Evolutionary conservation across 1,284 basidiomycete species (phyloP), one percentile per base, ranked within the genome.

Genomic region (Cutaneotrichosporon spelunceum): DNA sequence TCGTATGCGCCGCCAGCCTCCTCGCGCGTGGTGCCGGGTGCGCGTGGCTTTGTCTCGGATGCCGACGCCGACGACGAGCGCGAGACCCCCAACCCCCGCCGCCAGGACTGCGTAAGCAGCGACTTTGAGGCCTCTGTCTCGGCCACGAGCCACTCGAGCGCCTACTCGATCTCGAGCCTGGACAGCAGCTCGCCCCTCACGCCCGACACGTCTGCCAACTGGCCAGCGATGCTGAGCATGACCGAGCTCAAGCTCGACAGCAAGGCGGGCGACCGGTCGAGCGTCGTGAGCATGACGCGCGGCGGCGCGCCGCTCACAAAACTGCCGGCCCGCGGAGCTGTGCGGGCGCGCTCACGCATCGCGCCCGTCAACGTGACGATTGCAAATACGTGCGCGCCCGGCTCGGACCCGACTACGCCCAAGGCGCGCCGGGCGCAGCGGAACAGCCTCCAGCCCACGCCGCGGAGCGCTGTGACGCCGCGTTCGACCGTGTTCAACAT

Each of bases 21-120:
- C n/a, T n/a, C n/a, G n/a, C n/a, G n/a, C n/a, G n/a, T n/a, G n/a
- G n/a, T n/a, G n/a, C 2, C 34, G 8, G 13, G 33, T 21, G 24
- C 7, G 24, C 6, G 19, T 53, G 21, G 24, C 14, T 13, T 39
- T 24, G 23, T 9, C 23, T 26, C 34, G 11, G 52, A 53, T 11
- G 30, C 50, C 6, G 50, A 34, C 29, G 52, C 33, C 33, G 52
- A 53, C 14, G 52, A 36, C 11, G 52, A 53, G 50, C 10, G 50
- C 10, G 21, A 23, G n/a, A 53, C 29, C n/a, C 29, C 29, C 4
- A 53, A n/a, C 11, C n/a, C 33, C 2, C 50, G n/a, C 6, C 7
- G n/a, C 16, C 29, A 53, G 30, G 33, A 21, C 10, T 39, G 21
- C 33, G 19, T 24, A 6, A 29, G 21, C 30, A 23, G 8, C 21